Evolutionary conservation across 176 grass and related monocot species (phyloP), one percentile per base, ranked within the genome.

Genomic region (Thinopyrum elongatum): DNA sequence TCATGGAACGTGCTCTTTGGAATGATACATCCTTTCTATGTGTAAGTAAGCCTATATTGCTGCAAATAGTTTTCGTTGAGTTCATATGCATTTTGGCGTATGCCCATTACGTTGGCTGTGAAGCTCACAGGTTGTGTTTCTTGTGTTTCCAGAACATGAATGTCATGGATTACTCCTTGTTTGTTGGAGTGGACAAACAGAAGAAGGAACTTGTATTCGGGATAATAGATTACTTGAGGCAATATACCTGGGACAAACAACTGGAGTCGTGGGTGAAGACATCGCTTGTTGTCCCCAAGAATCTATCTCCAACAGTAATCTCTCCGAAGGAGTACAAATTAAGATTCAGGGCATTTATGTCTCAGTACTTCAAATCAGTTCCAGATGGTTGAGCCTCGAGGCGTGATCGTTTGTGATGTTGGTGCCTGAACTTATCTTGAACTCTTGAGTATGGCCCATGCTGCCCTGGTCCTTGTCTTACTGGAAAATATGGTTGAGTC

Each of bases 171-270:
- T 98, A 98, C 81, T 98, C 93, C 57, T 90, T 98, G 70, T 82
- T 98, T 74, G 81, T 95, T 84, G 93, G 95, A 90, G 93, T 98
- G 70, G 96, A 95, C 68, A 95, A 92, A 87, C 77, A 94, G 35
- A 89, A 86, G 83, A 87, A 86, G 29, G 88, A 91, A 74, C 88
- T 98, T 90, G 88, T 95, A 63, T 92, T 95, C 46, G 96, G 96
- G 36, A 98, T 94, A 76, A 98, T 98, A 80, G 93, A 95, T 89
- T 98, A 92, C 84, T 73, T 98, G 87, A 87, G 96, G 84, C 93
- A 92, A 66, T 95, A 92, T 89, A 98, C 93, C 33, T 95, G 89
- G 95, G 95, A 98, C 91, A 98, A 98, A 82, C 89, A 98, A 75
- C 80, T 98, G 36, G 95, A 95, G 80, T 94, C 93, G 46, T 95